A percentile compares a stretch with the other conserved stretches of the same genome.
These are phyloP conservation scores for Astragalus glycyphyllos DNA, from an alignment of 306 rosid genomes.

Conservation along the genomic window DNA sequence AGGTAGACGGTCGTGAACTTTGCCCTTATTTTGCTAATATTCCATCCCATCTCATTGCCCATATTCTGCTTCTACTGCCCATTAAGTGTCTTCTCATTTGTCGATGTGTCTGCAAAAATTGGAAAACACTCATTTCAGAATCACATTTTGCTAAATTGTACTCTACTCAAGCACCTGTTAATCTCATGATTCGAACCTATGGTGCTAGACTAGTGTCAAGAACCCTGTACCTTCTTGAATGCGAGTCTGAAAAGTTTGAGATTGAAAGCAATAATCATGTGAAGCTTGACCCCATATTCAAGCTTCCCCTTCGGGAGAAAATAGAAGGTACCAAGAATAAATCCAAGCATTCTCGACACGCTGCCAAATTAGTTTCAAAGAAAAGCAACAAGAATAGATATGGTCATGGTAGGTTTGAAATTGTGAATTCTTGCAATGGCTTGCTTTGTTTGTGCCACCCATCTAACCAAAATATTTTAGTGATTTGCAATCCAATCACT, in stretches of 20 bases:
- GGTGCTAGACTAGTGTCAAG: not conserved
- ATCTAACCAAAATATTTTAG: not conserved
- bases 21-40: conserved; percentile 16
- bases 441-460: conserved; percentile 37
- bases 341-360: no score
- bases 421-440: conserved; percentile 41
- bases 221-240: conserved; percentile 39
- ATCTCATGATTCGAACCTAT: conserved; percentile 8
- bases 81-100: conserved; percentile 34
- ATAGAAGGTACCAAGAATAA: no score
- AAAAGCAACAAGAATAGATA: no score
- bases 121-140: conserved; percentile 32
- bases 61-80: conserved; percentile 29
- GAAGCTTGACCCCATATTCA: conserved; percentile 33
- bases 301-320: not conserved
- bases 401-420: not conserved
- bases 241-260: conserved; percentile 5
- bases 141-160: not conserved
- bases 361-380: no score
- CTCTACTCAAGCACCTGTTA: not conserved
- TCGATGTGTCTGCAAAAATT: conserved; percentile 41
- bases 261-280: not conserved
- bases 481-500: not conserved
- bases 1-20: not conserved
- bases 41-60: not conserved